Conservation (phyloP, 2,329 filamentous ascomycete genomes). For the Aspergillus sp. region DNA sequence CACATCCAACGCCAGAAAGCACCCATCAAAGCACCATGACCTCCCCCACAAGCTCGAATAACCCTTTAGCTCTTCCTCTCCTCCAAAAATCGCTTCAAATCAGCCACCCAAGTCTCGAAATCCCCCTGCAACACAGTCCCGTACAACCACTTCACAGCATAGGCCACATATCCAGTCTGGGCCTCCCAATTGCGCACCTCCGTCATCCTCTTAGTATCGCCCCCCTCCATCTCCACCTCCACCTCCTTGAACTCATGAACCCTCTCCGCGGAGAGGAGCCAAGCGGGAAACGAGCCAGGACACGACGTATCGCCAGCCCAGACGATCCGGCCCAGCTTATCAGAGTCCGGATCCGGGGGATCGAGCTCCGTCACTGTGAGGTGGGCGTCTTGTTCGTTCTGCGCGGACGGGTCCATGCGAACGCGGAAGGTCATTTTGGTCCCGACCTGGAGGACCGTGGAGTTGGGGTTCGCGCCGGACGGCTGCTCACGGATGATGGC, state of each 20-base stretch:
- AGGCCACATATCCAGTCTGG: slow-evolving; percentile 34
- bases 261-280: slow-evolving; percentile 35
- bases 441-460: slow-evolving; percentile 25
- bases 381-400: slow-evolving; percentile 15
- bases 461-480: slow-evolving; percentile 6
- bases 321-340: slow-evolving; percentile 16
- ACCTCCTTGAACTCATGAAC: slow-evolving; percentile 40
- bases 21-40: no score
- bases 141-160: slow-evolving; percentile 36
- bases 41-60: no score
- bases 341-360: slow-evolving; percentile 14
- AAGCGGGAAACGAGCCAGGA: slow-evolving; percentile 21
- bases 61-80: no score
- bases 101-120: slow-evolving; percentile 34
- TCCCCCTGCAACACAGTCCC: slow-evolving; percentile 24
- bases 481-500: slow-evolving; percentile 39
- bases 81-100: slow-evolving; percentile 35
- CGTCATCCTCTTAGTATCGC: slow-evolving; percentile 11
- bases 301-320: slow-evolving; percentile 20
- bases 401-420: slow-evolving; percentile 30
- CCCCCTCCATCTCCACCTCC: slow-evolving; percentile 11
- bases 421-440: slow-evolving; percentile 38
- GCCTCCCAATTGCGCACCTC: slow-evolving; percentile 38
- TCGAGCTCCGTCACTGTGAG: slow-evolving; percentile 27
- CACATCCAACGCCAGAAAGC: no score